Percentiles rank a stretch among this genome's conserved stretches.
These are phyloP conservation scores for Pyronema domesticum DNA, from an alignment of 495 filamentous ascomycete genomes.

Conservation along the genomic window DNA sequence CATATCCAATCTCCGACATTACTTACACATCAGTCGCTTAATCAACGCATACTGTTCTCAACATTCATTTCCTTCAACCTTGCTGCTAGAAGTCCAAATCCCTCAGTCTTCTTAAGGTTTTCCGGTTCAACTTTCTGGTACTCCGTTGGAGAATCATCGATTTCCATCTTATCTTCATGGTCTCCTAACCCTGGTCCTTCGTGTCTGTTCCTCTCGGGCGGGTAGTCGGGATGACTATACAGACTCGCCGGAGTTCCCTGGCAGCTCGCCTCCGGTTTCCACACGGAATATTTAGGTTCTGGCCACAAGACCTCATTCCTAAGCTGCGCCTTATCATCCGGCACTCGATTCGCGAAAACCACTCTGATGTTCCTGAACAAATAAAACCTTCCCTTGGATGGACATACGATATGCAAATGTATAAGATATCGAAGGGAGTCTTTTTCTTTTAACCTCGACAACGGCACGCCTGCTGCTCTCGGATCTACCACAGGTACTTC, in stretches of 20 bases:
- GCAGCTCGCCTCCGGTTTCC: slow-evolving; percentile 44
- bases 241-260: too few species aligned
- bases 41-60: slow-evolving; percentile 1
- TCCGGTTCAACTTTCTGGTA: slow-evolving; percentile 21
- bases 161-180: not conserved
- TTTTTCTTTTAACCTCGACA: slow-evolving; percentile 38
- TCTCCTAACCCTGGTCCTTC: too few species aligned
- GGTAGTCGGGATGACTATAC: too few species aligned
- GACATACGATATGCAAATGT: slow-evolving; percentile 84
- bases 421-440: slow-evolving; percentile 78
- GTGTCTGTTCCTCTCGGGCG: too few species aligned
- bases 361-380: slow-evolving; percentile 83
- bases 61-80: slow-evolving; percentile 18
- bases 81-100: slow-evolving; percentile 17
- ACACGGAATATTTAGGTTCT: slow-evolving; percentile 70
- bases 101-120: slow-evolving; percentile 11
- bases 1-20: not conserved
- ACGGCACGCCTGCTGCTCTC: slow-evolving; percentile 2
- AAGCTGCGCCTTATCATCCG: slow-evolving; percentile 87
- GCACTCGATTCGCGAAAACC: slow-evolving; percentile 94
- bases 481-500: slow-evolving; percentile 13
- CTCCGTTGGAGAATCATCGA: slow-evolving; percentile 8
- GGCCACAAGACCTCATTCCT: slow-evolving; percentile 80
- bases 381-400: slow-evolving; percentile 67
- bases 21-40: not conserved